A percentile compares a stretch with the other conserved stretches of the same genome.
Evolutionary conservation across 768 basidiomycete genomes (phyloP).

Genomic region (Leccinum variicolor): DNA sequence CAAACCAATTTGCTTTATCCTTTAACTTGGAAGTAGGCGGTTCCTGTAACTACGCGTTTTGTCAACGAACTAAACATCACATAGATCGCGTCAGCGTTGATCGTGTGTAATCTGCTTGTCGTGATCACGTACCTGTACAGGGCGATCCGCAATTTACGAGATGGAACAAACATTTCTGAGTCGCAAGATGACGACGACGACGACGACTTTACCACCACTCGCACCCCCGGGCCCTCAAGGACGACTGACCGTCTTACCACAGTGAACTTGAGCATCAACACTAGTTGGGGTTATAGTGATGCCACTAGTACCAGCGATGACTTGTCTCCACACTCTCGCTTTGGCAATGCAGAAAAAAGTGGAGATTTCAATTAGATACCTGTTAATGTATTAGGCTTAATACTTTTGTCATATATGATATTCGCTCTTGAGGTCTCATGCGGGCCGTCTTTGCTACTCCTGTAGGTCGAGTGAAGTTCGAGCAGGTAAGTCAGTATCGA

Average conservation of each 20-base stretch:
- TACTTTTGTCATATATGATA: neutral
- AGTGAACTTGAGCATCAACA: slow-evolving; percentile 4
- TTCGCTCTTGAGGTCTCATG: neutral
- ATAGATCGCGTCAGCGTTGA: neutral
- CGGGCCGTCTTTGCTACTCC: neutral
- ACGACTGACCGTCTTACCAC: neutral
- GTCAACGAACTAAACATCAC: neutral
- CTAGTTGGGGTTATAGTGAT: neutral
- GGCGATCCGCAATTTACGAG: neutral
- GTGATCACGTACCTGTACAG: slow-evolving; percentile 14
- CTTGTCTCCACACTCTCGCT: neutral
- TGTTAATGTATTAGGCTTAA: neutral
- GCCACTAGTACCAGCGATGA: too few relatives aligned
- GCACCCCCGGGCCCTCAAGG: neutral
- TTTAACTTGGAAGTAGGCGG: neutral
- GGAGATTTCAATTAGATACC: neutral
- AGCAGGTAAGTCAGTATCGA: neutral
- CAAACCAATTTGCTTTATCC: neutral
- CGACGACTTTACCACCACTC: slow-evolving; percentile 14
- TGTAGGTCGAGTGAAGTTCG: neutral
- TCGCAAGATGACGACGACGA: neutral
- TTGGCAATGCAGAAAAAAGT: neutral
- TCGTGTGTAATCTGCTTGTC: slow-evolving; percentile 15
- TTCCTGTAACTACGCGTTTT: neutral
- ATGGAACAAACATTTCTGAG: neutral